Base-by-base conservation (phyloP, 352 stramenopile genomes). In the Saprolegnia parasitica region DNA sequence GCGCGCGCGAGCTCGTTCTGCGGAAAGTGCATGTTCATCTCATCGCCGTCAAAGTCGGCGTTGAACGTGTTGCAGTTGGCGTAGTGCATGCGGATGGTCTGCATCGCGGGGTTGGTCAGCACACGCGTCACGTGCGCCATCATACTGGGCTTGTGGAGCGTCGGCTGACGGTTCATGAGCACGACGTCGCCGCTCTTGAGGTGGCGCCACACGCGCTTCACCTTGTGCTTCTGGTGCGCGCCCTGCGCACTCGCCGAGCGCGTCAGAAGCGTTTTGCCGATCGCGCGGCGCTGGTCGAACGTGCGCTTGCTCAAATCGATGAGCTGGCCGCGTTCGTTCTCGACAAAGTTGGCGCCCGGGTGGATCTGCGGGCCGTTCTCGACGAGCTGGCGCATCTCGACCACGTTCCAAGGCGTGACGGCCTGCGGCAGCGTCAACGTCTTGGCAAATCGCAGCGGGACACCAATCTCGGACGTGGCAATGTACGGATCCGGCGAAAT, bases 61-160 rank as follows among this genome's bases (percentile, higher is more conserved):
- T 99, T 99, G 89, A 99, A 99, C 47, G 98, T 99, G 83, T 99
- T 99, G 85, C 97, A 99, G 84, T 99, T 99, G 40, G 97, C 97
- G 77, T 99, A 99, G 84, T 99, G 97, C 97, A 99, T 99, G 56
- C 98, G 93, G 73, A 99, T 98, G 29, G 98, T 99, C 79, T 99
- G 98, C 84, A 99, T 98, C 52, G 88, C 98, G 1, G 91, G 93
- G 77, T 96, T 96, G 45, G 86, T 95, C 39, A 99, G 81, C 65
- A 99, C 96, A 67, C 97, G 92, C 21, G 98, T 98, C 72, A 92
- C 85, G 78, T 99, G 97, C 16, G 97, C 97, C 98, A 99, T 99
- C 85, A 99, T 99, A 76, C 92, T 97, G 13, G 97, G 97, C 82
- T 99, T 99, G 84, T 99, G 98, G 24, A 99, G 80, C n/a, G 97